Percentiles rank a stretch among this genome's conserved stretches.
phyloP scores from a whole-genome alignment of 345 rosid genomes.

The Syzygium aqueum region DNA sequence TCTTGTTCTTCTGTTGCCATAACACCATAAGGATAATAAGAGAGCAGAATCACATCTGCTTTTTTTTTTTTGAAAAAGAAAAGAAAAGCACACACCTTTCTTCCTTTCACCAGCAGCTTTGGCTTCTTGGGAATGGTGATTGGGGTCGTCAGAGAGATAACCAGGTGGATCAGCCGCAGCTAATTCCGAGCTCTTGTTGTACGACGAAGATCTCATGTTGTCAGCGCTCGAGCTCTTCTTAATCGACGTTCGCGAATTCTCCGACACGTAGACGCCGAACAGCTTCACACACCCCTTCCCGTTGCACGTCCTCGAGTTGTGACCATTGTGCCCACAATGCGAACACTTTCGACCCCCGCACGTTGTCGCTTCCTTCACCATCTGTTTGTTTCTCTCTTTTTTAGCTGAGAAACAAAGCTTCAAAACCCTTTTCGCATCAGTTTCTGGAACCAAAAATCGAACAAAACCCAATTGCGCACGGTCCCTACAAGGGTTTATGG shows the following conservation, averaged over 20 bases:
- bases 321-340: slow-evolving; percentile 51
- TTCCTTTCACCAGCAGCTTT: slow-evolving; percentile 15
- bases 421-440: not conserved
- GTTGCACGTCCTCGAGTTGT: slow-evolving; percentile 50
- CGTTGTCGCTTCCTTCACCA: not conserved
- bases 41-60: not conserved
- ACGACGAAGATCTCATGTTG: not conserved
- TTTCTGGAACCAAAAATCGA: not conserved
- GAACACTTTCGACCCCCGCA: slow-evolving; percentile 50
- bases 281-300: not conserved
- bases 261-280: not conserved
- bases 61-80: not conserved
- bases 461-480: not conserved
- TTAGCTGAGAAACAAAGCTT: not conserved
- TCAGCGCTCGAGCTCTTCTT: slow-evolving; percentile 12
- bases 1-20: not conserved
- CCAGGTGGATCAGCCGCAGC: not conserved
- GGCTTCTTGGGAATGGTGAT: not conserved
- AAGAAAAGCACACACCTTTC: slow-evolving; percentile 21
- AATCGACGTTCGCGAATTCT: slow-evolving; percentile 6
- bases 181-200: not conserved
- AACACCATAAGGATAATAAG: not conserved
- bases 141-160: slow-evolving; percentile 39
- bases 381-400: not conserved
- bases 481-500: not conserved